Conservation (phyloP, 805 yeast species). For the Candida insectorum region DNA sequence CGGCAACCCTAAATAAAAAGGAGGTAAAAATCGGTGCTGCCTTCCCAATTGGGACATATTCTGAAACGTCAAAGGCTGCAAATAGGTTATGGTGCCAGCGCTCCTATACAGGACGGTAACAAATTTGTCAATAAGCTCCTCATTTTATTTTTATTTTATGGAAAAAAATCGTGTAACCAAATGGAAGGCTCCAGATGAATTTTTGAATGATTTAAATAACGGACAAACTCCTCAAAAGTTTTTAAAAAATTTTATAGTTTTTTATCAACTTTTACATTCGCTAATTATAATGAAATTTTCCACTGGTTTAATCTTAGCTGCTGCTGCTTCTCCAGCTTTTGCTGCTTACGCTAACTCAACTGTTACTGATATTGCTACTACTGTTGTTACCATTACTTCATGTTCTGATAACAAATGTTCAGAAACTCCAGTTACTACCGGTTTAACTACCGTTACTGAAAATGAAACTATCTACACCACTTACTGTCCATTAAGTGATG, state of each 20-base stretch:
- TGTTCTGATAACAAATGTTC: conserved; percentile 31
- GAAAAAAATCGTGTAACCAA: conserved; percentile 5
- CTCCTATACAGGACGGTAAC: conserved; percentile 1
- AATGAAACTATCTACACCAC: conserved; percentile 30
- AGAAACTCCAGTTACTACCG: conserved; percentile 29
- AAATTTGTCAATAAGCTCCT: conserved; percentile 2
- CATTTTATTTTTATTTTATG: background rate
- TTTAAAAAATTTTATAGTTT: conserved; percentile 3
- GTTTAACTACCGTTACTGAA: conserved; percentile 34
- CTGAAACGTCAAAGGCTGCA: conserved; percentile 5
- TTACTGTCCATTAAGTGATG: conserved; percentile 26
- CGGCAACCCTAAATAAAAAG: no score
- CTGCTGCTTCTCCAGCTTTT: conserved; percentile 25
- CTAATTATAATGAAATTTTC: conserved; percentile 33
- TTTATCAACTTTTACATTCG: conserved; percentile 15
- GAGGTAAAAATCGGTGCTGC: no score
- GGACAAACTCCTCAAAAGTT: background rate
- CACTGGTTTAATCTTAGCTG: conserved; percentile 25
- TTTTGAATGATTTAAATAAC: no score
- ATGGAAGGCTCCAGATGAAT: no score
- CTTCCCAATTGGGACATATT: conserved; percentile 7
- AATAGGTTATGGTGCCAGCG: conserved; percentile 4
- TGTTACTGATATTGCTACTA: conserved; percentile 23
- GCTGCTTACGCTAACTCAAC: conserved; percentile 29
- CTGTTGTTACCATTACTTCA: conserved; percentile 35